A percentile compares a stretch with the other conserved stretches of the same genome.
These are phyloP conservation scores for Aspergillus nomiae DNA, from an alignment of 2,329 filamentous ascomycete genomes.

Conservation along the genomic window DNA sequence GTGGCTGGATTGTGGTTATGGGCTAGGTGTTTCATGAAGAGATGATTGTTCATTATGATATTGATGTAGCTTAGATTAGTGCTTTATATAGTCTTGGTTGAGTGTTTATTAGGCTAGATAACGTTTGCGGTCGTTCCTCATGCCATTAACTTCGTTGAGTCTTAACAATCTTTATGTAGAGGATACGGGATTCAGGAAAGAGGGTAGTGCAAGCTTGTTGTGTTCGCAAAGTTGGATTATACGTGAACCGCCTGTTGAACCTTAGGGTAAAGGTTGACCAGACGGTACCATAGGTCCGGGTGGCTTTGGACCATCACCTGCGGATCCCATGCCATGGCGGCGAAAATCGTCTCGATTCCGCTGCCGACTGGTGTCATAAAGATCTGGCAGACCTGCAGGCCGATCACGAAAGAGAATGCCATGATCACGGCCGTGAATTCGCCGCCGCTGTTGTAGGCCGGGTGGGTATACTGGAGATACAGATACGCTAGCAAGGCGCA, in stretches of 20 bases:
- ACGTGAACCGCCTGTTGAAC: constrained; percentile 77
- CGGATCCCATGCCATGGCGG: constrained; percentile 69
- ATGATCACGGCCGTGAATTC: constrained; percentile 75
- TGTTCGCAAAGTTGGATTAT: constrained; percentile 25
- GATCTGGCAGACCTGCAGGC: constrained; percentile 83
- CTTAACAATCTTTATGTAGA: background rate
- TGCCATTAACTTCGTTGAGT: background rate
- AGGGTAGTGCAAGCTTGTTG: background rate
- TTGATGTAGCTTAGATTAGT: background rate
- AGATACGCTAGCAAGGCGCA: constrained; percentile 81
- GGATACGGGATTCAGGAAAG: no score
- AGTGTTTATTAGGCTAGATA: background rate
- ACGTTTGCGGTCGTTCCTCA: background rate
- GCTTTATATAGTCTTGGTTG: background rate
- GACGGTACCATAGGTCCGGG: constrained; percentile 74
- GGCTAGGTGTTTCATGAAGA: background rate
- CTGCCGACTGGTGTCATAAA: constrained; percentile 86
- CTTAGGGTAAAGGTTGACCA: constrained; percentile 81
- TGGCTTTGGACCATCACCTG: constrained; percentile 76
- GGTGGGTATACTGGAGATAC: constrained; percentile 82
- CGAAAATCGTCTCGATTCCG: constrained; percentile 91
- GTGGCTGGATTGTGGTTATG: background rate
- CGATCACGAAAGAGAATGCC: constrained; percentile 85
- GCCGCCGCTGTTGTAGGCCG: constrained; percentile 70
- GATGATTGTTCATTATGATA: background rate